Percentiles rank a stretch among this genome's conserved stretches.
phyloP scores from a whole-genome alignment of 345 rosid species.

The Psidium friedrichsthalianum region DNA sequence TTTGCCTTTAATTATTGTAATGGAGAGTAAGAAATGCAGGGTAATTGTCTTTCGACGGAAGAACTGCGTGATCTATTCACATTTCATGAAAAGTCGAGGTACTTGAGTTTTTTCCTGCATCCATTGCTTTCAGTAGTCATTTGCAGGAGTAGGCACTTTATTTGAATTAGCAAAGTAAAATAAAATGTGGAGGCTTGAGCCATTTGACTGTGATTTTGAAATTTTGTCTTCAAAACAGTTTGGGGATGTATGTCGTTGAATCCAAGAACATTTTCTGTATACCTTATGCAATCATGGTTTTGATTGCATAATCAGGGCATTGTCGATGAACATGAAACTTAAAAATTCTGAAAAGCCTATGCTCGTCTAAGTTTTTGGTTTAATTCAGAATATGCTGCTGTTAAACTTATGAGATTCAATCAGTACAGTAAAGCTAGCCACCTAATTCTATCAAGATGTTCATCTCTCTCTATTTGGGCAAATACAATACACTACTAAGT shows the following conservation, averaged over 20 bases:
- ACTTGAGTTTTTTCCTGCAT: neutral
- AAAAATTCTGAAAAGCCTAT: neutral
- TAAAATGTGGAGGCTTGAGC: neutral
- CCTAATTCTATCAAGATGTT: neutral
- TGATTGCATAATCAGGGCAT: neutral
- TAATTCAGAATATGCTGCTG: neutral
- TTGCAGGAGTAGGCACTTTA: neutral
- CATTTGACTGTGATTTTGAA: neutral
- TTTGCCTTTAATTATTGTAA: neutral
- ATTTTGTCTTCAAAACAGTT: neutral
- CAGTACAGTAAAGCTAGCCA: neutral
- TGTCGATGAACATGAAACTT: neutral
- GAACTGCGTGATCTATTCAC: constrained; percentile 85
- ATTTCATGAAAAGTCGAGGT: constrained; percentile 68
- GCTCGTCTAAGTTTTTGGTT: neutral
- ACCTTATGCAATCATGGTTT: neutral
- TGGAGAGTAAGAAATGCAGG: constrained; percentile 25
- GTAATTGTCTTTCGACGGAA: constrained; percentile 71
- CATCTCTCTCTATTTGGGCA: neutral
- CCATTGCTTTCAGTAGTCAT: neutral
- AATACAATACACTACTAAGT: neutral
- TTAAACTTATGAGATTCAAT: neutral
- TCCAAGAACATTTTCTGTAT: neutral
- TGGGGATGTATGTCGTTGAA: neutral
- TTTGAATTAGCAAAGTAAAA: neutral